Base-by-base conservation (phyloP, 2,329 filamentous ascomycete species). In the Rutstroemia sp. region DNA sequence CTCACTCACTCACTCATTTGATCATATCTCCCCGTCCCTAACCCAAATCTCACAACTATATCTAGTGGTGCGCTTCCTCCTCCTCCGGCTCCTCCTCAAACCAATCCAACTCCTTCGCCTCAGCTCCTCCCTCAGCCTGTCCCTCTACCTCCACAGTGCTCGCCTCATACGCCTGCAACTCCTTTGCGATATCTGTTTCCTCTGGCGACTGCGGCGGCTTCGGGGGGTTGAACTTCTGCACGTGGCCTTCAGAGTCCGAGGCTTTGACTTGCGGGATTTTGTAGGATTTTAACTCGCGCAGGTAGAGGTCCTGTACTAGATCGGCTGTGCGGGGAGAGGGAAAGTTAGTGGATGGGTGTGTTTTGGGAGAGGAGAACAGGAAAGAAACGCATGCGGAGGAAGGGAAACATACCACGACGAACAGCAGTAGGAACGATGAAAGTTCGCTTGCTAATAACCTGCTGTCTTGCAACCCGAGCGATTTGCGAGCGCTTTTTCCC, bases 281-380 rank as follows among this genome's bases (percentile, higher is more conserved):
- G 87, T 96, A 97, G 76, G 84, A 83, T 78, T 92, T 94, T 72
- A 99, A 85, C 77, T 97, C 92, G 75, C 87, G 88, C 68, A 99
- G 85, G 82, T 99, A 99, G 71, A 99, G 83, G 73, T 97, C 92
- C 78, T 97, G 94, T 68, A 99, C 89, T 70, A 96, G 84, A 75
- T 99, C 94, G 84, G 89, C 94, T 97, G 71, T 23, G 27, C 27
- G 34, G 38, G 47, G 53, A 65, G 64, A 67, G 64, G 59, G 21
- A 7, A 19, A 12, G n/a, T 51, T 51, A 34, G 39, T n/a, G 44
- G 21, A 21, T 25, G 19, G 27, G 10, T 19, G 23, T 50, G 30
- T 17, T 8, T n/a, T 30, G 12, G 38, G n/a, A 7, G 5, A 16
- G 23, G 21, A n/a, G 23, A 25, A 45, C 16, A 39, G 37, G 12